phyloP scores from a whole-genome alignment of 2,329 filamentous ascomycete species.

The Microdochium bolleyi region DNA sequence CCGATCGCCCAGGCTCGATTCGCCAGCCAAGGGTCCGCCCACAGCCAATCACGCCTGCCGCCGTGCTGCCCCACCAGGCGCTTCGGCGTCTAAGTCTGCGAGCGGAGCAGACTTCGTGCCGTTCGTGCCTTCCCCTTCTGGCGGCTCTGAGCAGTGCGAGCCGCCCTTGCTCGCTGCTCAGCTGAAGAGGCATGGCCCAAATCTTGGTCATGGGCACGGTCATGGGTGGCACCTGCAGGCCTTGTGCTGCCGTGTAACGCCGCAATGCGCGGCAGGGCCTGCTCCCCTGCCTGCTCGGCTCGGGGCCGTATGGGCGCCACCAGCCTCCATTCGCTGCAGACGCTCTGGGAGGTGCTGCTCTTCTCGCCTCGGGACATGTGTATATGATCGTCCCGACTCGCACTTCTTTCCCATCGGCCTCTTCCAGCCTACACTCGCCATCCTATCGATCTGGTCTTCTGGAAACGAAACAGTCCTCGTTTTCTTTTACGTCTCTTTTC shows the following conservation, averaged over 20 bases:
- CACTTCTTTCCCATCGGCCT: background rate
- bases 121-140: background rate
- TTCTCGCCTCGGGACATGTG: too few species aligned
- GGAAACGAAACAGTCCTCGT: slow-evolving; percentile 1
- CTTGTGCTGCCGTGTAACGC: too few species aligned
- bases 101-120: too few species aligned
- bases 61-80: background rate
- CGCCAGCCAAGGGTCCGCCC: background rate
- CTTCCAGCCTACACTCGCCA: slow-evolving; percentile 10
- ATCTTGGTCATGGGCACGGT: too few species aligned
- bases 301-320: background rate
- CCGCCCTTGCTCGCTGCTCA: too few species aligned
- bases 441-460: slow-evolving; percentile 10
- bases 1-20: background rate
- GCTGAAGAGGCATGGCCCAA: too few species aligned
- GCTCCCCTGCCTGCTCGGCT: background rate
- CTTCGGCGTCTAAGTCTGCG: background rate
- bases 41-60: background rate
- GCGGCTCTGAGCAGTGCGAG: background rate
- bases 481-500: slow-evolving; percentile 15
- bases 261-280: too few species aligned
- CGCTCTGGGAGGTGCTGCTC: too few species aligned
- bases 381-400: background rate
- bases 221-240: too few species aligned
- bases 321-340: too few species aligned